A percentile compares a stretch with the other conserved stretches of the same genome.
phyloP scores from a whole-genome alignment of 176 grass and related monocot species.

The Cenchrus purpureus region DNA sequence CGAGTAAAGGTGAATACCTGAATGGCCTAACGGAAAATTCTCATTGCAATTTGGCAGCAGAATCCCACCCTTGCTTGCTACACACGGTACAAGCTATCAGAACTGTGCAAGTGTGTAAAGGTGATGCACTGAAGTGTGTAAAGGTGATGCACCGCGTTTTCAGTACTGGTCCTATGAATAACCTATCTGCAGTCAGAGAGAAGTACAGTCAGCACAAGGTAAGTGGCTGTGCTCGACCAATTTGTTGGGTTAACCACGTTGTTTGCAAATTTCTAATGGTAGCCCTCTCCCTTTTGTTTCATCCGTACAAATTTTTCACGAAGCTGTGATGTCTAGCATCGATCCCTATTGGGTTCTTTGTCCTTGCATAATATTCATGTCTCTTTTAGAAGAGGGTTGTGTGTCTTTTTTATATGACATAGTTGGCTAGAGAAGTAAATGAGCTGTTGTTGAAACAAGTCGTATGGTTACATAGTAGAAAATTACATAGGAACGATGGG shows the following conservation, averaged over 20 bases:
- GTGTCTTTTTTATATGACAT: too few species aligned
- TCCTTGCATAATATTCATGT: too few species aligned
- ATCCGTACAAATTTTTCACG: conserved; percentile 90
- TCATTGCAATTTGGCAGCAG: conserved; percentile 48
- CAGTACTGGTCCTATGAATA: conserved; percentile 65
- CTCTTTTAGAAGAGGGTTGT: too few species aligned
- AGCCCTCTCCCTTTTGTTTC: neutral
- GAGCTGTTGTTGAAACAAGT: too few species aligned
- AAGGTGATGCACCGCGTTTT: conserved; percentile 64
- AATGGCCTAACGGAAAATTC: conserved; percentile 25
- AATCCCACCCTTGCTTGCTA: conserved; percentile 78
- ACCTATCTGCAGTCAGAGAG: conserved; percentile 90
- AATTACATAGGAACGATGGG: too few species aligned
- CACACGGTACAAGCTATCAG: conserved; percentile 75
- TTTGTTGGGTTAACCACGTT: conserved; percentile 8
- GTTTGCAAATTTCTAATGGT: conserved; percentile 4
- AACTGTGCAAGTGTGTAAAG: conserved; percentile 30
- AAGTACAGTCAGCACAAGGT: conserved; percentile 98
- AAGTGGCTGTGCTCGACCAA: neutral
- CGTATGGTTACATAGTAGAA: too few species aligned
- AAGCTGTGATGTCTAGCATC: conserved; percentile 67
- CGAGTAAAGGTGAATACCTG: neutral
- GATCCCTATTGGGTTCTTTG: conserved; percentile 63
- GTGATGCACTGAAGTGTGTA: conserved; percentile 46
- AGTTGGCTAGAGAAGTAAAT: too few species aligned